Evolutionary conservation across 75 land plant species (phyloP), one percentile per base, ranked within the genome.

Genomic region (Cryptomeria japonica): DNA sequence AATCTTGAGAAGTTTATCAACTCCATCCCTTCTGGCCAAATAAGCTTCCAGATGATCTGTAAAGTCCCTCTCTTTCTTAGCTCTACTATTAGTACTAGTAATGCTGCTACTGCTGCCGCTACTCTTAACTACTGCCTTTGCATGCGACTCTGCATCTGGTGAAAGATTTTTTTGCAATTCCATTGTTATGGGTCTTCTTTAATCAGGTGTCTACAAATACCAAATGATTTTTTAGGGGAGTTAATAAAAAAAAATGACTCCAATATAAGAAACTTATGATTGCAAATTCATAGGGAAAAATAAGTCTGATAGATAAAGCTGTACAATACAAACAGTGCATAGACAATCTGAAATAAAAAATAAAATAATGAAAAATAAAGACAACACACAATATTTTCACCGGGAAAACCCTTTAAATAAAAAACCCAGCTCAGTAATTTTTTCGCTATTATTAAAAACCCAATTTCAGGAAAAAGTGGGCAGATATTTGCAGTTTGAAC

Each of bases 1-100:
- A 93, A 98, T 97, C 83, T 98, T 97, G 87, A 98, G 97, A 49
- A 96, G 94, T 91, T 98, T 98, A 96, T 97, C 99, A 78, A 98
- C 93, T 44, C 99, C 99, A 87, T 98, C 99, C 31, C 99, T 88
- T 55, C 94, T 93, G 36, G 97, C 92, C 84, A 98, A 91, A 87
- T 96, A 98, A 22, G 91, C 88, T 86, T 98, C 99, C 68, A 97
- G 89, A 87, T 94, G 99, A 82, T 90, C 92, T 42, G 95, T 68
- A 83, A 98, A 95, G 76, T 94, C 96, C 70, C 95, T 87, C 6
- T 80, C 70, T 44, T 86, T 86, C 31, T 86, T 86, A 46, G 12
- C 32, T 6, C 11, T 55, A 11, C 19, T 25, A n/a, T 55, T 25
- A 25, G 25, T 82, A 82, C 84, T 16, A 36, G 82, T 18, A 51